Conservation (phyloP, 139 green algal genomes). For the Raphidocelis subcapitata region DNA sequence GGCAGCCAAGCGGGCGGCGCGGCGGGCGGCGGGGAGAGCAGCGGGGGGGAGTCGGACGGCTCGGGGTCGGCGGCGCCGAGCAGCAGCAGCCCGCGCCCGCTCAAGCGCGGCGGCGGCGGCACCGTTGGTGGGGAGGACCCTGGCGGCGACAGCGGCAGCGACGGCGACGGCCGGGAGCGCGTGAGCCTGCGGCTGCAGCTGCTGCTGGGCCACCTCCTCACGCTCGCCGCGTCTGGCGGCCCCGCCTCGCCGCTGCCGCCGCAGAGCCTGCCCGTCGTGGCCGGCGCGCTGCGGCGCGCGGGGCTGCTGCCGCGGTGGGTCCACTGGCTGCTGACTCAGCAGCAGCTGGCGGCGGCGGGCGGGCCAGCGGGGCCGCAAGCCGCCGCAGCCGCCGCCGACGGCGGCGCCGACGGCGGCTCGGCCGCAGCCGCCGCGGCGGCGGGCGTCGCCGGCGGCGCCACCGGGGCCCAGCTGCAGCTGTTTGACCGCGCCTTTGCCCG, state of each 20-base stretch:
- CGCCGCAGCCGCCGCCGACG: background rate
- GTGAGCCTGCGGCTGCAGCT: conserved; percentile 51
- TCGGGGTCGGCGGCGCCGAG: no score
- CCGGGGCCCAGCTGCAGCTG: conserved; percentile 38
- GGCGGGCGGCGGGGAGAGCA: no score
- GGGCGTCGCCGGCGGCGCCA: background rate
- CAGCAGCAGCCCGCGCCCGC: no score
- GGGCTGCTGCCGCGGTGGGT: conserved; percentile 80
- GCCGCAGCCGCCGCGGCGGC: background rate
- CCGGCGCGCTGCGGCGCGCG: conserved; percentile 41
- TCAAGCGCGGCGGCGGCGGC: no score
- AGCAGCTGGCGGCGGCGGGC: background rate
- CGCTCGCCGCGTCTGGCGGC: conserved; percentile 26
- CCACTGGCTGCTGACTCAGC: conserved; percentile 59
- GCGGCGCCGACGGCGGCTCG: background rate
- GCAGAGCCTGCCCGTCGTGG: conserved; percentile 55
- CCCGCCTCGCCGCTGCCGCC: conserved; percentile 20
- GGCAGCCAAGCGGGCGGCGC: no score
- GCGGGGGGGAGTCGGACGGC: no score
- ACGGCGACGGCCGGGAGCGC: background rate
- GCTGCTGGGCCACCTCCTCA: conserved; percentile 67
- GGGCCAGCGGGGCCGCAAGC: background rate
- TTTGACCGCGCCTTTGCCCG: conserved; percentile 69
- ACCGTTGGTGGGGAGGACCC: no score
- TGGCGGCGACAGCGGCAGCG: no score